Base-by-base conservation (phyloP, 805 yeast genomes). In the Lipomyces sp. region DNA sequence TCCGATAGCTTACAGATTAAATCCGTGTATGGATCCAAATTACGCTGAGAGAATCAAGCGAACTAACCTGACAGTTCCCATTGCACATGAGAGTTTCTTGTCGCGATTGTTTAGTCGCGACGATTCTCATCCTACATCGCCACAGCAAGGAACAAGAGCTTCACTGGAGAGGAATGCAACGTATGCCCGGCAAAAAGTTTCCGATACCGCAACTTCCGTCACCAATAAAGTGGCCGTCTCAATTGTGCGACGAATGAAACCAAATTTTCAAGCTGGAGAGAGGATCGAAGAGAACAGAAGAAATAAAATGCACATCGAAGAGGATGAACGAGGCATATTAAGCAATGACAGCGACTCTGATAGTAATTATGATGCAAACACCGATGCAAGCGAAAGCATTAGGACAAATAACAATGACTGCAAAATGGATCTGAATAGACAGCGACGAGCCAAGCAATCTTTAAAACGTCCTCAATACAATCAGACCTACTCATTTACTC, bases 1-100 rank as follows among this genome's bases (percentile, higher is more conserved):
- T 65, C 95, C 97, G 1, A 83, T 93, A 34, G 95, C 95, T 0
- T 89, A 86, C 64, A 71, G 96, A 50, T 70, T 91, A 55, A 96
- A 89, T 64, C 96, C 98, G 1, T 70, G 91, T 39, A 79, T 90
- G 6, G 73, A 76, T 55, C 73, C 68, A 3, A 62, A 61, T 14
- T 46, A 54, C 24, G 66, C 70, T 0, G 48, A 47, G 22, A 47
- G 47, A 11, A 50, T 70, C 10, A 64, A 61, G 38, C 54, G 63
- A 2, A 65, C 69, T 5, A 33, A 39, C 13, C 55, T 67, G 2
- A 63, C 66, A 0, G 44, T 47, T 10, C 66, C 64, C 22, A 45
- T 51, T 39, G 26, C 11, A 13, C 49, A 38, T 4, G 44, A 37
- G n/a, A 37, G 50, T 13, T 45, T 50, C 18, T 14, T 50, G 21